Base-by-base conservation (phyloP, 441 rosid species). In the Biscutella laevigata region DNA sequence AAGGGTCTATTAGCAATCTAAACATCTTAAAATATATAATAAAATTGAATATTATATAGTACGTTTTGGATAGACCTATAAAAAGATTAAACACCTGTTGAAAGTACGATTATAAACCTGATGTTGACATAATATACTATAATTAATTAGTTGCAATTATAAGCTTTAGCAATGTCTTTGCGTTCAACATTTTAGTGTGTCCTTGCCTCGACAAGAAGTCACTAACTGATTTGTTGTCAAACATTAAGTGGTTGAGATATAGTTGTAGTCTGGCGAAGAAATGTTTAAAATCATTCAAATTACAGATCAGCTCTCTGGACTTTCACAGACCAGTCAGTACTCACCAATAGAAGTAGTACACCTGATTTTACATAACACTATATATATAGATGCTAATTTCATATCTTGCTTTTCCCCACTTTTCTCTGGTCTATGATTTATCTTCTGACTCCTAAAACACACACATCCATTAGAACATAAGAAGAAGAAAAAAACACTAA, bases 191-290 rank as follows among this genome's bases (percentile, higher is more conserved):
- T n/a, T n/a, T n/a, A n/a, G n/a, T n/a, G n/a, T n/a, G n/a, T n/a
- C n/a, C n/a, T n/a, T n/a, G 40, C 57, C 26, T 21, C 48, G 17
- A 47, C 17, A 13, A 59, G 12, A 37, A 47, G 48, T 28, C 40
- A 20, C 33, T 47, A 49, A 41, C 34, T 22, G 54, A 36, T 34
- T 44, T n/a, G 33, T 19, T 44, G 10, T 26, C 28, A 27, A 26
- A 27, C 15, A 7, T 58, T 37, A 11, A 48, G 16, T 37, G 38
- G 42, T 39, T 30, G n/a, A n/a, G 30, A 12, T 6, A 21, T 45
- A 36, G n/a, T 49, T 30, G 34, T 30, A 49, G 27, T n/a, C 42
- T 41, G 17, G 48, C 24, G 32, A 37, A 38, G 19, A 8, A 28
- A 7, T 40, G 17, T 37, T 19, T n/a, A n/a, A 28, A 19, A 19